Conservation (phyloP, 495 filamentous ascomycete genomes). For the Xylaria cubensis region DNA sequence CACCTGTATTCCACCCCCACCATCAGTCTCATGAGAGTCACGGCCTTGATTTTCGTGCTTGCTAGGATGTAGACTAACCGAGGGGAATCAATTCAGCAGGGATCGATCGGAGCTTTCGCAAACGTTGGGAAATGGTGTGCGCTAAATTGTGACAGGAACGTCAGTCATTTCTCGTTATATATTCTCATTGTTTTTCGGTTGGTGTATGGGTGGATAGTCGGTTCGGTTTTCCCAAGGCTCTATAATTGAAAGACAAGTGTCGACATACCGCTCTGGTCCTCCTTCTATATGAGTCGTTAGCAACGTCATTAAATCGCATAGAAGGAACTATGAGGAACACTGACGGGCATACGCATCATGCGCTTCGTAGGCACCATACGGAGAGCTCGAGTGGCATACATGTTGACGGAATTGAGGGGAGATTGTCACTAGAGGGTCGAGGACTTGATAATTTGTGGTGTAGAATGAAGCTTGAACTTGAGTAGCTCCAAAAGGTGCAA, state of each 20-base stretch:
- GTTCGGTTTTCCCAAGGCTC: neutral
- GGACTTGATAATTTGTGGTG: conserved; percentile 28
- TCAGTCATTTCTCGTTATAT: neutral
- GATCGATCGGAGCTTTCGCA: conserved; percentile 84
- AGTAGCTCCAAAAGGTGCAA: conserved; percentile 20
- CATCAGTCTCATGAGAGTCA: conserved; percentile 19
- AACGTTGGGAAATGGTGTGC: conserved; percentile 96
- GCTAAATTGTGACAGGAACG: conserved; percentile 56
- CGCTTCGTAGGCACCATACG: conserved; percentile 64
- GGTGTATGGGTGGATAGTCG: neutral
- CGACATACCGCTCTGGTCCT: conserved; percentile 82
- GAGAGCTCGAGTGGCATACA: conserved; percentile 70
- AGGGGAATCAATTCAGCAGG: conserved; percentile 95
- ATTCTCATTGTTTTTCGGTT: neutral
- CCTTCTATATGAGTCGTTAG: conserved; percentile 64
- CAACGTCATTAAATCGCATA: conserved; percentile 36
- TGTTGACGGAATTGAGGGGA: conserved; percentile 49
- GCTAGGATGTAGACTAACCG: conserved; percentile 63
- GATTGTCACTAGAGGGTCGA: conserved; percentile 26
- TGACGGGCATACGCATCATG: conserved; percentile 82
- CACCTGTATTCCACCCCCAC: conserved; percentile 57
- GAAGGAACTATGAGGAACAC: conserved; percentile 42
- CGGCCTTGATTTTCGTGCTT: neutral
- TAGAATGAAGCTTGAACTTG: conserved; percentile 22
- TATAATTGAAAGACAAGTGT: neutral